Conservation (phyloP, 176 grass and related monocot genomes). For the Chrysopogon serrulatus region DNA sequence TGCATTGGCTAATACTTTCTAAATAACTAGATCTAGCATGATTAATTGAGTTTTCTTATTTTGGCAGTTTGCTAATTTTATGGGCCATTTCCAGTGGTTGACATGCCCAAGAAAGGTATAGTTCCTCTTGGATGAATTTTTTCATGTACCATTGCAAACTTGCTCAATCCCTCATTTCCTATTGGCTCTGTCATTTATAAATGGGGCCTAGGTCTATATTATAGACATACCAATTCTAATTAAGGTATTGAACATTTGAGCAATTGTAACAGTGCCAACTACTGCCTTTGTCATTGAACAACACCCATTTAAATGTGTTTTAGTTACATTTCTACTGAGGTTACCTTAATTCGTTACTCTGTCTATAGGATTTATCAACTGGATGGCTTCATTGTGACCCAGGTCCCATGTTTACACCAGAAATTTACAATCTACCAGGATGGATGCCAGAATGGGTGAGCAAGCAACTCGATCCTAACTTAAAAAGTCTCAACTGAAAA, state of each 20-base stretch:
- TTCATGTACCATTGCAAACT: background rate
- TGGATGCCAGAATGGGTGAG: slow-evolving; percentile 63
- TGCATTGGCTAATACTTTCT: background rate
- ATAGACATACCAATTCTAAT: background rate
- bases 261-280: background rate
- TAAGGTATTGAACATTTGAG: no score
- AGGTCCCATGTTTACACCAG: slow-evolving; percentile 70
- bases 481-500: background rate
- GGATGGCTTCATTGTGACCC: slow-evolving; percentile 87
- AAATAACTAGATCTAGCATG: background rate
- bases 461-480: slow-evolving; percentile 8
- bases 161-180: background rate
- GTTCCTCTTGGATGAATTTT: background rate
- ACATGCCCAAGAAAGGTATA: slow-evolving; percentile 86
- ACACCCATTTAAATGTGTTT: background rate
- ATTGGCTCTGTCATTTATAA: background rate
- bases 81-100: slow-evolving; percentile 80
- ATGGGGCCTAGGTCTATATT: background rate
- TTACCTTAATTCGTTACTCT: background rate
- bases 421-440: slow-evolving; percentile 52
- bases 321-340: background rate
- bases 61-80: slow-evolving; percentile 76
- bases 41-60: slow-evolving; percentile 8
- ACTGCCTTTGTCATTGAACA: background rate
- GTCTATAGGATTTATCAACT: slow-evolving; percentile 63